Conservation (phyloP, 495 filamentous ascomycete species). For the Penicillium turbatum region DNA sequence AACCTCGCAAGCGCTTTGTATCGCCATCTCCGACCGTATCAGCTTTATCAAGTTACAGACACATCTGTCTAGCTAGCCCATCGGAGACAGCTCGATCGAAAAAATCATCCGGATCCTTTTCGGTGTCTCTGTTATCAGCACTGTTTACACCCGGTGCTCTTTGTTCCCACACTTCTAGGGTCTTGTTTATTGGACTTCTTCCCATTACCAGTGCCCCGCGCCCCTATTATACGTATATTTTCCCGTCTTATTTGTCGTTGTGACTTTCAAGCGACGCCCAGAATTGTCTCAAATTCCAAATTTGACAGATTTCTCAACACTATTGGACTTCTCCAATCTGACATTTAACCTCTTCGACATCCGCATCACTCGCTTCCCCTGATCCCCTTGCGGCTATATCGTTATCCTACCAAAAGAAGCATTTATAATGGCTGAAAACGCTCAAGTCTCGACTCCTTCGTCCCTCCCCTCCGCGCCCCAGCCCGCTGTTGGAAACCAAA, state of each 20-base stretch:
- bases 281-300: slow-evolving; percentile 8
- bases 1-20: slow-evolving; percentile 2
- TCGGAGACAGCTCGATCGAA: not conserved
- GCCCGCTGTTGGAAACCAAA: slow-evolving; percentile 56
- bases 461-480: slow-evolving; percentile 62
- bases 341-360: slow-evolving; percentile 16
- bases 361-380: slow-evolving; percentile 16
- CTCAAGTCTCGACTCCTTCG: slow-evolving; percentile 47
- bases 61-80: not conserved
- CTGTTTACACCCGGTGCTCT: slow-evolving; percentile 13
- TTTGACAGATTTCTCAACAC: slow-evolving; percentile 10
- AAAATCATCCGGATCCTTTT: not conserved
- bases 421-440: slow-evolving; percentile 64
- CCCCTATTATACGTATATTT: slow-evolving; percentile 14
- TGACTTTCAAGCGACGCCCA: slow-evolving; percentile 10
- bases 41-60: not conserved
- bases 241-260: slow-evolving; percentile 9
- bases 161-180: slow-evolving; percentile 9
- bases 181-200: slow-evolving; percentile 9
- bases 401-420: slow-evolving; percentile 12
- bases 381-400: slow-evolving; percentile 15
- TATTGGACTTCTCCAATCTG: slow-evolving; percentile 1
- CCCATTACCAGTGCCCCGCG: not conserved
- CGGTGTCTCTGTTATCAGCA: slow-evolving; percentile 2
- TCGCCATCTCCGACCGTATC: slow-evolving; percentile 10